Evolutionary conservation across 2,329 filamentous ascomycete genomes (phyloP), one percentile per base, ranked within the genome.

Genomic region (Fusarium verticillioides): DNA sequence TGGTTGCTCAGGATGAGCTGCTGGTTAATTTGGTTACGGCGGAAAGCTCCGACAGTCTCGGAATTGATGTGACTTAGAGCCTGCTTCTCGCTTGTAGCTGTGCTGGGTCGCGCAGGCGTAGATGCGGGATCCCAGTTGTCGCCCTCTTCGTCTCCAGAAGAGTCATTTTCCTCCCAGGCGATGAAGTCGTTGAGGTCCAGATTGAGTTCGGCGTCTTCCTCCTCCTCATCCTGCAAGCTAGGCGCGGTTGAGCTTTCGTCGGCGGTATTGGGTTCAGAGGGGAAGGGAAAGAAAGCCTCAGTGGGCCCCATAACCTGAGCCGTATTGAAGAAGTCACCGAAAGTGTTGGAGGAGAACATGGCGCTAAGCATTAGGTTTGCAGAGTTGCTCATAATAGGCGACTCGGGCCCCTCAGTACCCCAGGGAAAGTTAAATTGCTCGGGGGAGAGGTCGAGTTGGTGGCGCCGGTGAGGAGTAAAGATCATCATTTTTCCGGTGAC

Each of bases 311-410:
- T 86, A n/a, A 90, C 87, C 78, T 93, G 90, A 9, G 89, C 89
- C 72, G 87, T 87, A 72, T 88, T 87, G 81, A 90, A 84, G 65
- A 87, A 87, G 76, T 89, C 87, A 46, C 86, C 87, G 74, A 88
- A 88, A 1, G 87, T 85, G 69, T 87, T 86, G 62, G 84, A 85
- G 4, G 87, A 87, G 61, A 91, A 87, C 83, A 94, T 91, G 75
- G 91, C 92, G 54, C 91, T 92, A 83, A 95, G 90, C 93, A 95
- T 95, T 73, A 95, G 87, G 66, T 94, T 93, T 63, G 91, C 90
- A 23, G 90, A 89, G 66, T 92, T 91, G 79, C 87, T 90, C 69
- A 92, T 83, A 77, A 93, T 89, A 21, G 91, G 90, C 1, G 85
- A 85, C 8, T 84, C 79, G 60, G 85, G 81, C 42, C 83, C 77